Base-by-base conservation (phyloP, 1,139 yeast species). In the Chernovozyma sophiae-reginae region DNA sequence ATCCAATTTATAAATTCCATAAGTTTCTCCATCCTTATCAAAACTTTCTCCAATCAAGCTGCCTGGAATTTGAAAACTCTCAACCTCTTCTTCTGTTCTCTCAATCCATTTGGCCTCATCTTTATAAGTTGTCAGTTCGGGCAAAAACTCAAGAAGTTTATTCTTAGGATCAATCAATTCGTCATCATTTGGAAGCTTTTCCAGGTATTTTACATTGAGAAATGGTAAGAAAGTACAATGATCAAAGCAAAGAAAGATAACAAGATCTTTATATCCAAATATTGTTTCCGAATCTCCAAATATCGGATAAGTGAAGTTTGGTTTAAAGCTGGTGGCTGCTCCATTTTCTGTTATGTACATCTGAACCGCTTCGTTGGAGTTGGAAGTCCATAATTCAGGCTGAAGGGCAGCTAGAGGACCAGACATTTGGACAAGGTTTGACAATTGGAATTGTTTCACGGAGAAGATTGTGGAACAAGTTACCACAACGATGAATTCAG, bases 221-320 rank as follows among this genome's bases (percentile, higher is more conserved):
- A 69, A 68, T n/a, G 74, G 73, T 34, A 54, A 55, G 42, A 66
- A 67, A 5, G 74, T 68, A 45, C 51, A 68, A 46, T 74, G 73
- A 46, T 70, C 75, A 46, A 68, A 70, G 44, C 76, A 70, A 22
- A 70, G 54, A 40, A 58, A 67, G 25, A 76, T 73, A 32, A 68
- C 66, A 32, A 90, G 67, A 49, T 78, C 82, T 47, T 81, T 72
- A 55, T 78, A 94, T 2, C 99, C 99, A 55, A 80, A 87, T 8
- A 94, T 81, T 37, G 82, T 80, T 56, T 94, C 98, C 2, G 87
- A 73, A 39, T 89, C 96, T 8, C 97, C 97, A 64, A 79, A 92
- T 12, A 92, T 81, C 2, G 97, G 96, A 58, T 92, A 92, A 1
- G 97, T 90, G 61, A 86, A 90, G 15, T 64, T 57, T 0, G 98